A percentile compares a stretch with the other conserved stretches of the same genome.
These are phyloP conservation scores for Penicillium brasilianum DNA, from an alignment of 2,329 filamentous ascomycete species.

Conservation along the genomic window DNA sequence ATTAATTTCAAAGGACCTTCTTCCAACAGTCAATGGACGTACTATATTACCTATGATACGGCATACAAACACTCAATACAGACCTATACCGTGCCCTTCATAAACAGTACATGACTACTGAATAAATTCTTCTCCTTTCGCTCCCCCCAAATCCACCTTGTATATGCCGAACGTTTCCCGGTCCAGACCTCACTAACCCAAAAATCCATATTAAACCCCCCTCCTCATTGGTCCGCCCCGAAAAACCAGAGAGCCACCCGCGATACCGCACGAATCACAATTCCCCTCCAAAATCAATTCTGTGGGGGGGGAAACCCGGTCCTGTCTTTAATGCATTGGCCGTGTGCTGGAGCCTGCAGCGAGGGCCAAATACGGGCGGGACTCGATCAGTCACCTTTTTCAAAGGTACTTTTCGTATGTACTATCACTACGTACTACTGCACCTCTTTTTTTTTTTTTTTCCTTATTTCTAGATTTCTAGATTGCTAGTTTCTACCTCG, in stretches of 20 bases:
- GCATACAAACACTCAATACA: neutral
- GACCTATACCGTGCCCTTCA: too few species aligned
- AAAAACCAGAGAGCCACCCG: conserved; percentile 14
- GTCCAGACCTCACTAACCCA: conserved; percentile 24
- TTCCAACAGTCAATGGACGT: neutral
- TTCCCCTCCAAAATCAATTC: conserved; percentile 10
- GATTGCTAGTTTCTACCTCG: neutral
- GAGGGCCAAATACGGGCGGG: conserved; percentile 17
- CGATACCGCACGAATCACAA: conserved; percentile 26
- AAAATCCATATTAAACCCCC: conserved; percentile 1
- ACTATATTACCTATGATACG: neutral
- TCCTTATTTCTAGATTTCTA: neutral
- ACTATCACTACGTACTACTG: neutral
- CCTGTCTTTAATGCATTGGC: conserved; percentile 33
- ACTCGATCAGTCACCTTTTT: conserved; percentile 29
- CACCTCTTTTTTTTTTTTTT: neutral
- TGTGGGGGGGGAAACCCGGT: conserved; percentile 22
- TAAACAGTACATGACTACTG: neutral
- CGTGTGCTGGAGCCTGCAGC: conserved; percentile 29
- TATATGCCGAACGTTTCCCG: conserved; percentile 26
- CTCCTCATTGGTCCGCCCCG: conserved; percentile 18
- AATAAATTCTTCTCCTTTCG: neutral
- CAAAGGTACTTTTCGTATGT: neutral
- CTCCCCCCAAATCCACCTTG: conserved; percentile 17
- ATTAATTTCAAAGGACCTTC: neutral